Base-by-base conservation (phyloP, 1,139 yeast species). In the Hyphopichia wangnamkhiaoensis region DNA sequence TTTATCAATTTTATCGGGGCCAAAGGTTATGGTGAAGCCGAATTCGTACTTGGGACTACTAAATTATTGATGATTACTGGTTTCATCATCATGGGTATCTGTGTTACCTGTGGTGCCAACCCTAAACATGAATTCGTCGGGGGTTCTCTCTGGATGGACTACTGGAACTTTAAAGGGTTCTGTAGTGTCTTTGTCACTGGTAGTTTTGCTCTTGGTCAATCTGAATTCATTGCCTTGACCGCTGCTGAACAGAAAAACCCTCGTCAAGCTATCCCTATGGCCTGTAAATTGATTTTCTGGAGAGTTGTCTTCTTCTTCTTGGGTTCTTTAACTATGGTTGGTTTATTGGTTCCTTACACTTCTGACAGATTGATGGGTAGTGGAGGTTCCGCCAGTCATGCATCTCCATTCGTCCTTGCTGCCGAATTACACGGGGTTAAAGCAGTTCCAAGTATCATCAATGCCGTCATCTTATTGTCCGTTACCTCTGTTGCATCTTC, bases 401-500 rank as follows among this genome's bases (percentile, higher is more conserved):
- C 76, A 4, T 68, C 75, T 37, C 75, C 76, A n/a, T 71, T 47
- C 46, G 76, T 71, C 21, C 60, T 71, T 50, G 74, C 76, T 20
- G 74, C 73, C 25, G 64, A 61, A 38, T 55, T 63, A 35, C 71
- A 69, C 50, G 66, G 65, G n/a, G 64, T 69, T 21, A 51, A 49
- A 34, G 75, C 57, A 14, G 63, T 69, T 35, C 69, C 75, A 10
- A 64, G 66, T 39, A 63, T 71, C 45, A 67, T 71, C 45, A 71
- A 71, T 46, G 61, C 75, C 5, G 74, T 67, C 30, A 71, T 71
- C 47, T 60, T 70, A 45, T 54, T 70, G 42, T 68, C 74, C 5
- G 76, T 71, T 29, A 68, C 74, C 4, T 68, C 75, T 9, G 76
- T 71, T 39, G 76, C 73, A 19, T 64, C 72, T 4, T 63, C 73